Evolutionary conservation across 2,329 filamentous ascomycete genomes (phyloP), one percentile per base, ranked within the genome.

Genomic region (Cercospora berteroae): DNA sequence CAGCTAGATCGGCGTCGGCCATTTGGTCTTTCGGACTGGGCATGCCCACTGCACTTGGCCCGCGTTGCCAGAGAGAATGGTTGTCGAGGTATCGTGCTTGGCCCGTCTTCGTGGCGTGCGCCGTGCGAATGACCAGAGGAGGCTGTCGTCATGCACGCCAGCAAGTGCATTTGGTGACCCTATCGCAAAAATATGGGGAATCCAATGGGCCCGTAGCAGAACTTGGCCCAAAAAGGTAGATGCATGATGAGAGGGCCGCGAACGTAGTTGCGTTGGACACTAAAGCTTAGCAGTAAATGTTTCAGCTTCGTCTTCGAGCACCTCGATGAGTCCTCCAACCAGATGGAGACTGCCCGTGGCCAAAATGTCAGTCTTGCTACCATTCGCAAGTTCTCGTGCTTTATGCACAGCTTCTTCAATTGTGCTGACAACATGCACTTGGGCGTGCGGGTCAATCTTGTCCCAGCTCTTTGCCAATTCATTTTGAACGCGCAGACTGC

Each of bases 331-430:
- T 10, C 90, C 91, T 7, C 93, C 93, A 0, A 94, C 92, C 44
- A 97, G 83, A 82, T 96, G 90, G 75, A 96, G 80, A 77, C 92
- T 96, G 2, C 93, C 93, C 13, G 93, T 96, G 9, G 92, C 89
- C 64, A 97, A 80, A 0, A 89, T 87, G 77, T 88, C 86, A 16
- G 88, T 82, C 60, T 83, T 83, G 2, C 77, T 72, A 60, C 80
- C 77, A 25, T 78, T 65, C 7, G 74, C 73, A 9, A 78, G 66
- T 20, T 74, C 72, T 67, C 85, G 84, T 4, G 87, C 87, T 67
- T 83, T 81, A 10, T 80, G 80, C 8, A 95, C 85, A 0, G 91
- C 89, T 64, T 92, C 90, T 70, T 89, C 86, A 13, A 95, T 88
- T 1, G 89, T 94, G 42, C 79, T 79, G 69, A 86, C 79, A 1